Evolutionary conservation across 2,329 filamentous ascomycete genomes (phyloP), one percentile per base, ranked within the genome.

Genomic region (Calonectria honghensis): DNA sequence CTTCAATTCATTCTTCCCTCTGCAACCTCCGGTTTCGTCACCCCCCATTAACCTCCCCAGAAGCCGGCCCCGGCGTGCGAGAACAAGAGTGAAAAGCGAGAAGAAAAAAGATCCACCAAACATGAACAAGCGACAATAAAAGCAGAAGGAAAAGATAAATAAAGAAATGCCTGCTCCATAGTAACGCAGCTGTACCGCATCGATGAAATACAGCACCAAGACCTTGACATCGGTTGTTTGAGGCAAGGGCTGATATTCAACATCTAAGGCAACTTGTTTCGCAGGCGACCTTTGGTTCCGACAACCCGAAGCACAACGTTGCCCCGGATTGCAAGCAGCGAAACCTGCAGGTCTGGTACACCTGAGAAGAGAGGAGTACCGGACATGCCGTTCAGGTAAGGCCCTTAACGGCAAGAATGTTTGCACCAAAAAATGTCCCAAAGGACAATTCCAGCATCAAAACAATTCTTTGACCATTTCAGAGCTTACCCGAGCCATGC

Each of bases 331-430:
- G 74, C 67, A 64, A 73, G 70, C 77, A 76, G 73, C 68, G 66
- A 75, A 70, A 74, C 73, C 76, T 68, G 79, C 78, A 80, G 79
- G 78, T 76, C 71, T 70, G 69, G 77, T 79, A 81, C 77, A 79
- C 79, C 79, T 72, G 73, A 52, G 39, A 61, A 51, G 72, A 68
- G 61, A 78, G 80, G 77, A 82, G 82, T 80, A 86, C 84, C 84
- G 83, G 85, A 79, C 83, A 80, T 85, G 85, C 85, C 85, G 83
- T 86, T 84, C 84, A 85, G 83, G 82, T 78, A 73, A 70, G 68
- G 52, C 72, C 73, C 74, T 78, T 57, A 32, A 79, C 76, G 74
- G 77, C 24, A 59, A 69, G 35, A 67, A 74, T 73, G 70, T 75
- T 61, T 59, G 65, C 54, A 67, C 65, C 41, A 63, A 70, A 54